Base-by-base conservation (phyloP, 140 eudicot species). In the Erigeron philadelphicus region DNA sequence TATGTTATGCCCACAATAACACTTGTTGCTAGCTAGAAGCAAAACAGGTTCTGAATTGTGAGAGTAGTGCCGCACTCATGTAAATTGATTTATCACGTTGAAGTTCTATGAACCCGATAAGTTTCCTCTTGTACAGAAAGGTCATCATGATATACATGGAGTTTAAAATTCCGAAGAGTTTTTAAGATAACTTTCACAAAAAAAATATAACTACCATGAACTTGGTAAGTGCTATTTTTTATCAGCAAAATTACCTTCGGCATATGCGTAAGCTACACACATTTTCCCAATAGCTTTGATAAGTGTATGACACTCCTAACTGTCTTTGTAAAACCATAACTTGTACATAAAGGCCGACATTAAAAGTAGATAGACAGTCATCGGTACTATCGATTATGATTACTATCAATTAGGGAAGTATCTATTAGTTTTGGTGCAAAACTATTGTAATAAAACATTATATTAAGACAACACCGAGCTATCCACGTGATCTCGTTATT, bases 231-330 rank as follows among this genome's bases (percentile, higher is more conserved):
- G 12, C 62, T 19, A 35, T 35, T 52, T n/a, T 25, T 6, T 18
- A 44, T n/a, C 35, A 67, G 31, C 72, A 52, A 9, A 9, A 67
- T 66, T 15, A 66, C 25, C 25, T 25, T 48, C 47, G 45, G 43
- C 16, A 7, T 21, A 54, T 38, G 3, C 3, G 17, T 35, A 40
- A 54, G 40, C 72, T 35, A 53, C 35, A 15, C 72, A 52, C 50
- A 16, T 38, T 53, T 15, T 5, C 49, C 62, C 11, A 68, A 40
- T 68, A 11, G 50, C 35, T n/a, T 50, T 52, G 50, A 40, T 31
- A n/a, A 23, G 62, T 49, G 38, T 46, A 67, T 9, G 62, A 21
- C 15, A 19, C 61, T 67, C 52, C 38, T 35, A 50, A 52, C 31
- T 16, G 61, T 50, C 72, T 50, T 67, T 11, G 61, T 67, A 67